Base-by-base conservation (phyloP, 208 protist genomes). In the Wallacemonas sp. region DNA sequence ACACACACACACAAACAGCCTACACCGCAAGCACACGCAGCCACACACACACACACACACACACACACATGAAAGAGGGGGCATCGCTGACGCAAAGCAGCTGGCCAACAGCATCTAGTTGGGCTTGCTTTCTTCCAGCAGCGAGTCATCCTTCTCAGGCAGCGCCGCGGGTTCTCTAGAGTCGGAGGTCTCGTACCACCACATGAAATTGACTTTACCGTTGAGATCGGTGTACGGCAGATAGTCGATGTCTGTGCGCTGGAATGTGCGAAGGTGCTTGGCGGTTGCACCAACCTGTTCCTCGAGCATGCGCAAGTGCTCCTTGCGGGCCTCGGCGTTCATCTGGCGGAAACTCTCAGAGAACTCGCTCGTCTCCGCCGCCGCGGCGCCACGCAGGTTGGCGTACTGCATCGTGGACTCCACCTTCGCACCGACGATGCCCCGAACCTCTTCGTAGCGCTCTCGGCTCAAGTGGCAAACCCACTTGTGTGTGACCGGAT, bases 161-260 rank as follows among this genome's bases (percentile, higher is more conserved):
- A 93, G 70, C 41, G 82, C 63, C 12, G 61, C 56, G 2, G 55
- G 42, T 8, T 73, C 67, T 44, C 51, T 59, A 9, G 69, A 28
- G 55, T 93, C 86, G 22, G 70, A 77, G 42, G 79, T 88, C 72
- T 96, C 91, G 64, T 96, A 96, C 89, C 91, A 96, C 91, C 91
- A 96, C 91, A 96, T 96, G 63, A 96, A 96, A 65, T 96, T 95
- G 11, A 96, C 91, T 62, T 94, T 95, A 19, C 91, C 91, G 65
- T 96, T 96, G 15, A 95, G 72, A 59, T 96, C 91, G 0, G 91
- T 96, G 73, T 95, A 96, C 27, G 91, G 91, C 38, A 96, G 76
- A 69, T 96, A 96, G 74, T 96, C 91, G 62, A 96, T 80, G 54
- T 91, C 84, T 36, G 78, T 90, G 27, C 84, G 79, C 80, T 96